Evolutionary conservation across 2,329 filamentous ascomycete species (phyloP).

Genomic region (Fusarium haematococcum): DNA sequence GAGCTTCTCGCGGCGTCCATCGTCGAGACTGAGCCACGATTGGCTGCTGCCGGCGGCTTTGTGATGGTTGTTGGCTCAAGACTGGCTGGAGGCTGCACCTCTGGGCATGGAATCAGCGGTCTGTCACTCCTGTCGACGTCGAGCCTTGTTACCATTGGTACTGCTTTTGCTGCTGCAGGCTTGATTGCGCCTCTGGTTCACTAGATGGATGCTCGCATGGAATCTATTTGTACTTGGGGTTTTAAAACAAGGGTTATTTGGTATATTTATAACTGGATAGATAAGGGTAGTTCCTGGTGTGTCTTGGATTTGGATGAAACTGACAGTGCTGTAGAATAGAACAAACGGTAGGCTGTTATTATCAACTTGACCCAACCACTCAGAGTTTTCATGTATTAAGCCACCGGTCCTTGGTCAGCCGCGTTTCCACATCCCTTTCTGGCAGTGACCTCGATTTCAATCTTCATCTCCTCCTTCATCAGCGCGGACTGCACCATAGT

Average conservation of each 20-base stretch:
- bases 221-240: background rate
- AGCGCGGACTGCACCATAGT: slow-evolving; percentile 65
- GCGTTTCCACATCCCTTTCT: slow-evolving; percentile 43
- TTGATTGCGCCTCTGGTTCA: slow-evolving; percentile 45
- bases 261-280: background rate
- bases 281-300: background rate
- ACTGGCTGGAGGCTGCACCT: slow-evolving; percentile 74
- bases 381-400: background rate
- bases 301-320: background rate
- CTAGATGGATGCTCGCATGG: slow-evolving; percentile 9
- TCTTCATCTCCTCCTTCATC: slow-evolving; percentile 62
- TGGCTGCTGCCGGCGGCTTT: slow-evolving; percentile 65
- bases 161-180: slow-evolving; percentile 66
- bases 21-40: slow-evolving; percentile 49
- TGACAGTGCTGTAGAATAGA: background rate
- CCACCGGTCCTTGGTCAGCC: background rate
- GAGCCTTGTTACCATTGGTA: slow-evolving; percentile 70
- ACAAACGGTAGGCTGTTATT: background rate
- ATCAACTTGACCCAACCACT: background rate
- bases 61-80: slow-evolving; percentile 70
- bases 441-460: slow-evolving; percentile 59
- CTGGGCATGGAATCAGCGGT: slow-evolving; percentile 76
- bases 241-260: background rate
- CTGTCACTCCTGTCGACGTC: slow-evolving; percentile 71
- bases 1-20: slow-evolving; percentile 40